These are phyloP conservation scores for Blastocladiella britannica DNA, from an alignment of 192 early-diverging fungal species.

Conservation along the genomic window DNA sequence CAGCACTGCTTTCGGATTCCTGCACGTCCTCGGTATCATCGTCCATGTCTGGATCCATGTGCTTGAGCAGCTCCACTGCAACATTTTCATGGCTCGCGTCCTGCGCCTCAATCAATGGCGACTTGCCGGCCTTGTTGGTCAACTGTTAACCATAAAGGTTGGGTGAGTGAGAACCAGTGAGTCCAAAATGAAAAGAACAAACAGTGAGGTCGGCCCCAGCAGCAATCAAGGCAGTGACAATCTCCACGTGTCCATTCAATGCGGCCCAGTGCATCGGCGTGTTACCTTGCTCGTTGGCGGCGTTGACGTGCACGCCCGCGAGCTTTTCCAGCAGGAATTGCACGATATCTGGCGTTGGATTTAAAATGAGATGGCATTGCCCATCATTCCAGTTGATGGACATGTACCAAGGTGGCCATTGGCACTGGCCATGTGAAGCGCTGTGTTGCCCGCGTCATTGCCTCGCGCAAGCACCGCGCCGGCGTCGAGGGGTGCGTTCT, in stretches of 20 bases:
- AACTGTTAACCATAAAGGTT: not conserved
- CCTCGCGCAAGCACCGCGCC: conserved; percentile 12
- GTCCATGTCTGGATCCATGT: not conserved
- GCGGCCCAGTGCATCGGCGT: conserved; percentile 71
- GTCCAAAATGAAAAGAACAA: not conserved
- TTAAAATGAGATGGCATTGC: too few species aligned
- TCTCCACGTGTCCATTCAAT: conserved; percentile 51
- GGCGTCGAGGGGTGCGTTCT: conserved; percentile 7
- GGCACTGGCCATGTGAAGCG: conserved; percentile 61
- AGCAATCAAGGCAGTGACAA: conserved; percentile 35
- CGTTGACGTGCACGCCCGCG: conserved; percentile 16
- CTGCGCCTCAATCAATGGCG: not conserved
- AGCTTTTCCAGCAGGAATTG: conserved; percentile 20
- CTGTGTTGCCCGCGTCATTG: conserved; percentile 36
- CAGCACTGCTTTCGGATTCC: too few species aligned
- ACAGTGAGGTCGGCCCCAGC: conserved; percentile 42
- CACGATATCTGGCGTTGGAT: conserved; percentile 21
- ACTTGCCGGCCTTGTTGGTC: not conserved
- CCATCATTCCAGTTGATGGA: too few species aligned
- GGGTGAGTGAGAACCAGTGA: too few species aligned
- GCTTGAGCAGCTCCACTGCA: not conserved
- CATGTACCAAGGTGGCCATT: conserved; percentile 45
- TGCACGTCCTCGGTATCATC: not conserved
- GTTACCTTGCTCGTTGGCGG: conserved; percentile 37
- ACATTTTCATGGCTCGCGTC: not conserved